phyloP scores from a whole-genome alignment of 2,329 filamentous ascomycete species.

The Ophiostoma australiae region DNA sequence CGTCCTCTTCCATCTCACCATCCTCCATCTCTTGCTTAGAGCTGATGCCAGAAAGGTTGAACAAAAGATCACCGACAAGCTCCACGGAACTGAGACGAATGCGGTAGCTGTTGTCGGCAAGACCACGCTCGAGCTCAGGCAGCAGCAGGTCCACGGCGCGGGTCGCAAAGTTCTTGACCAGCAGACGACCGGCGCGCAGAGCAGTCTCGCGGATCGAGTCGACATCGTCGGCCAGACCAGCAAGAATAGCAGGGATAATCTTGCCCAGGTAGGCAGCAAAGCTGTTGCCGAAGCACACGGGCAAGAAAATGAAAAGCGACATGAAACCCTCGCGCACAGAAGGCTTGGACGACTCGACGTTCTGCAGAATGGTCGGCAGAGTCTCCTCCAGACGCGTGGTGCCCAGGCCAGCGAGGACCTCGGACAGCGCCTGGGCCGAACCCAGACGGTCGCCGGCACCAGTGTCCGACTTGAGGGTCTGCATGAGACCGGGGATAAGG shows the following conservation, averaged over 20 bases:
- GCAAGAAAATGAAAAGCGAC: slow-evolving; percentile 98
- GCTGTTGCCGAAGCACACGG: slow-evolving; percentile 97
- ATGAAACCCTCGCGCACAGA: slow-evolving; percentile 97
- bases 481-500: slow-evolving; percentile 95
- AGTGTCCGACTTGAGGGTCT: slow-evolving; percentile 93
- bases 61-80: slow-evolving; percentile 90
- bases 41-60: slow-evolving; percentile 94
- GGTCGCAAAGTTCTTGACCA: slow-evolving; percentile 98
- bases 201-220: slow-evolving; percentile 98
- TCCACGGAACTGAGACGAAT: slow-evolving; percentile 98
- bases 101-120: slow-evolving; percentile 95
- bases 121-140: slow-evolving; percentile 88
- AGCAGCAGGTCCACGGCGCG: slow-evolving; percentile 90
- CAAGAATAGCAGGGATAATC: slow-evolving; percentile 92
- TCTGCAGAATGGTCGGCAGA: slow-evolving; percentile 90
- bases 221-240: slow-evolving; percentile 89
- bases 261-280: slow-evolving; percentile 92
- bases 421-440: slow-evolving; percentile 91
- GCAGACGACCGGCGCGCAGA: slow-evolving; percentile 80
- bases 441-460: slow-evolving; percentile 93
- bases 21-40: slow-evolving; percentile 53
- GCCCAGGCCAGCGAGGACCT: slow-evolving; percentile 91
- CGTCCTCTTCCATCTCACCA: slow-evolving; percentile 71
- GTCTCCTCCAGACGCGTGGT: slow-evolving; percentile 92
- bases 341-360: slow-evolving; percentile 84